Evolutionary conservation across 495 filamentous ascomycete species (phyloP).

Genomic region (Aspergillus asperescens): DNA sequence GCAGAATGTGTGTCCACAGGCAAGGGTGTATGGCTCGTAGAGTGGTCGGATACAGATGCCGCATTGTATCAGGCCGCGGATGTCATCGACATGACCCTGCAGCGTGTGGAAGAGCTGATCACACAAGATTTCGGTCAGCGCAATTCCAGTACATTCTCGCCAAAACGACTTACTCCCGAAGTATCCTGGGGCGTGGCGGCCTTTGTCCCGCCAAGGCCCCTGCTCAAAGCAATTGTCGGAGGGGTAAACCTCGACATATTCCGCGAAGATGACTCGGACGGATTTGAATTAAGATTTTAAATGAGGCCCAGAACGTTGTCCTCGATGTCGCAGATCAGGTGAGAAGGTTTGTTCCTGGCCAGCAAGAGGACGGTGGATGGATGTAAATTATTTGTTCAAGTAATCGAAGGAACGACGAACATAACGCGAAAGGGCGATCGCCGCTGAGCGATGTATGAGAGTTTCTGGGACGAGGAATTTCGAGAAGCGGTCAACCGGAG

Average conservation of each 20-base stretch:
- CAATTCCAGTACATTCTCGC: background rate
- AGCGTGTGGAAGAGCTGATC: slow-evolving; percentile 43
- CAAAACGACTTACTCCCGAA: slow-evolving; percentile 29
- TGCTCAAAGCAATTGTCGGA: slow-evolving; percentile 1
- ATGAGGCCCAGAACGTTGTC: background rate
- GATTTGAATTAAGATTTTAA: background rate
- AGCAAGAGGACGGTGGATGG: background rate
- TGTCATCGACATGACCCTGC: slow-evolving; percentile 47
- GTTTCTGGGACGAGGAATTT: background rate
- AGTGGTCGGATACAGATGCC: slow-evolving; percentile 64
- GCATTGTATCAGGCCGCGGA: slow-evolving; percentile 52
- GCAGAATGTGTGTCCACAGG: slow-evolving; percentile 72
- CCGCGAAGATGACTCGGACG: background rate
- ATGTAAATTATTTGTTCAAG: background rate
- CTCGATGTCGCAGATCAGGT: background rate
- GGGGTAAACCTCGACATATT: slow-evolving; percentile 17
- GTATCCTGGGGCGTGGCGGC: slow-evolving; percentile 19
- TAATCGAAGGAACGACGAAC: slow-evolving; percentile 7
- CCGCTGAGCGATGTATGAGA: slow-evolving; percentile 5
- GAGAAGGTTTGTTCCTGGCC: background rate
- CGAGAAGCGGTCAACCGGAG: background rate
- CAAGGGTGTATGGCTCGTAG: slow-evolving; percentile 67
- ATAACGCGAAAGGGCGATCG: slow-evolving; percentile 5
- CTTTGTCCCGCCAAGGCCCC: slow-evolving; percentile 18
- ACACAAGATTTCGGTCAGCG: slow-evolving; percentile 11